Percentiles rank a stretch among this genome's conserved stretches.
Evolutionary conservation across 495 filamentous ascomycete genomes (phyloP).

Genomic region (Staphylotrichum longicolle): DNA sequence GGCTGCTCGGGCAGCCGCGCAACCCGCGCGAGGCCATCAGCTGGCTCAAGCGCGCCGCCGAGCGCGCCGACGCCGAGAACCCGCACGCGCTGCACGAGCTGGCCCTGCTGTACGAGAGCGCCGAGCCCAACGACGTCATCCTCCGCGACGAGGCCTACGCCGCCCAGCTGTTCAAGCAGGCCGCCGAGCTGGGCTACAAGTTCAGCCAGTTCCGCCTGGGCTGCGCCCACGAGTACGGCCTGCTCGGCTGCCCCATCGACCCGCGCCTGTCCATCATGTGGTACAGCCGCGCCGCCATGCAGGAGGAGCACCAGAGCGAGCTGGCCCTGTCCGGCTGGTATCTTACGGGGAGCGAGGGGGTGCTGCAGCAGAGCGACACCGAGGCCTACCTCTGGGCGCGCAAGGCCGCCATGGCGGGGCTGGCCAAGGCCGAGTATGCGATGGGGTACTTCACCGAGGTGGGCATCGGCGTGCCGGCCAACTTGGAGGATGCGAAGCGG

Average conservation of each 20-base stretch:
- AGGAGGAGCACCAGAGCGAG: constrained; percentile 93
- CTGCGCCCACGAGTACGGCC: constrained; percentile 83
- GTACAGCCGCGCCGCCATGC: constrained; percentile 88
- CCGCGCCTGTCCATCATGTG: constrained; percentile 80
- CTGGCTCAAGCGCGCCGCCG: constrained; percentile 91
- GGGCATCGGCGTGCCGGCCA: constrained; percentile 82
- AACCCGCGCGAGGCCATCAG: constrained; percentile 81
- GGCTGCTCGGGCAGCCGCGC: constrained; percentile 82
- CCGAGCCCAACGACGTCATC: constrained; percentile 64
- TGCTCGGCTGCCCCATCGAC: constrained; percentile 78
- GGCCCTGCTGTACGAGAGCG: constrained; percentile 76
- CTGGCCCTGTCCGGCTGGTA: constrained; percentile 95
- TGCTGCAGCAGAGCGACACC: constrained; percentile 87
- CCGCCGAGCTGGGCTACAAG: constrained; percentile 90
- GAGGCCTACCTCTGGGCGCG: constrained; percentile 97
- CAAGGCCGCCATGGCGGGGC: constrained; percentile 79
- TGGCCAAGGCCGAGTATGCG: constrained; percentile 92
- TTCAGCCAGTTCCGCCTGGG: constrained; percentile 91
- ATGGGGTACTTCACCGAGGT: constrained; percentile 98
- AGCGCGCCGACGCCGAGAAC: constrained; percentile 83
- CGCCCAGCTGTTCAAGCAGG: constrained; percentile 73
- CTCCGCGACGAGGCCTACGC: constrained; percentile 79
- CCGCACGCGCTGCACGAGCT: constrained; percentile 95
- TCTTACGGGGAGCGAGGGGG: constrained; percentile 82
- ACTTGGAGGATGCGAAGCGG: constrained; percentile 90